phyloP scores from a whole-genome alignment of 2,329 filamentous ascomycete species.

The Gremmenia infestans region DNA sequence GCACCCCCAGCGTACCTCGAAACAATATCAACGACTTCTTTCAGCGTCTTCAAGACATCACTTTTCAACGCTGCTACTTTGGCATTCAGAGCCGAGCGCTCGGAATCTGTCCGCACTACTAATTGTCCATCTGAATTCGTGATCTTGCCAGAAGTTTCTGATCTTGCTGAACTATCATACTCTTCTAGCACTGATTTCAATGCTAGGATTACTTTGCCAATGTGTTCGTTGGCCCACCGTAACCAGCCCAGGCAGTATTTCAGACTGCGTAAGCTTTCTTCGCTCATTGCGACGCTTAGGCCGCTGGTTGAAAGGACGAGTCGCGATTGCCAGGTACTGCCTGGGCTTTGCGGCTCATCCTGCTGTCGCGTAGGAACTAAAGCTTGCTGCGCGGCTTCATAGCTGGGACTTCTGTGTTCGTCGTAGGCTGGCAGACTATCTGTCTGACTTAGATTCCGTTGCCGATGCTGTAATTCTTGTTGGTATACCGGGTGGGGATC shows the following conservation, averaged over 20 bases:
- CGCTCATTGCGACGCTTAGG: slow-evolving; percentile 84
- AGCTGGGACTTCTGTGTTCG: slow-evolving; percentile 68
- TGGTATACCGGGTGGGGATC: slow-evolving; percentile 26
- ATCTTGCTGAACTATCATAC: slow-evolving; percentile 57
- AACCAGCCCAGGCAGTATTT: slow-evolving; percentile 81
- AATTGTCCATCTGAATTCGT: slow-evolving; percentile 18
- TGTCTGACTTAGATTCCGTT: slow-evolving; percentile 34
- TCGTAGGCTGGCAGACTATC: slow-evolving; percentile 84
- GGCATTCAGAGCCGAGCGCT: slow-evolving; percentile 24
- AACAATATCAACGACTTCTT: slow-evolving; percentile 77
- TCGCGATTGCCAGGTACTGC: slow-evolving; percentile 67
- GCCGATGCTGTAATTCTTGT: slow-evolving; percentile 26
- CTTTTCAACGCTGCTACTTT: slow-evolving; percentile 60
- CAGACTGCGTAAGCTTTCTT: slow-evolving; percentile 77
- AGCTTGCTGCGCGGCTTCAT: slow-evolving; percentile 53
- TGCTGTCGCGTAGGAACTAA: slow-evolving; percentile 29
- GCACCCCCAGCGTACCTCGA: slow-evolving; percentile 89
- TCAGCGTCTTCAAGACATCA: slow-evolving; percentile 73
- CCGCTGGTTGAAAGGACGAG: slow-evolving; percentile 88
- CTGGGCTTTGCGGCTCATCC: slow-evolving; percentile 24
- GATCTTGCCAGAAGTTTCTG: slow-evolving; percentile 29
- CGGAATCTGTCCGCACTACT: slow-evolving; percentile 24
- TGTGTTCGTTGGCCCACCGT: slow-evolving; percentile 74
- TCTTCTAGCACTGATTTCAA: slow-evolving; percentile 74
- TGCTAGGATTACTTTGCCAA: slow-evolving; percentile 68